These are phyloP conservation scores for Chlamydomonas applanata DNA, from an alignment of 139 green algal species.

Conservation along the genomic window DNA sequence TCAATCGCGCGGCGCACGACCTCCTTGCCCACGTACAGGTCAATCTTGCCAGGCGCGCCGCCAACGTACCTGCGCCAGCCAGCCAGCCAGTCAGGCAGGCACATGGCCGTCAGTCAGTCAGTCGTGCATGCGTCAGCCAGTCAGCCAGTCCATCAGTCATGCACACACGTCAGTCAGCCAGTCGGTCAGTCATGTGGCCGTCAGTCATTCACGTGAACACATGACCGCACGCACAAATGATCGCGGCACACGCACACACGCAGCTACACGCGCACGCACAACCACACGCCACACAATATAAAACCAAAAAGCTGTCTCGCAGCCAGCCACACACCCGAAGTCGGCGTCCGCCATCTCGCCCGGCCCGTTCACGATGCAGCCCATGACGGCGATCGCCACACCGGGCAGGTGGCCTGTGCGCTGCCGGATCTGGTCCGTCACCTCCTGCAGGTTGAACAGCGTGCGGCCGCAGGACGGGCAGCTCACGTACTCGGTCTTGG, in stretches of 20 bases:
- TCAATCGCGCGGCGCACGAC: constrained; percentile 86
- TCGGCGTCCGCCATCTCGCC: constrained; percentile 99
- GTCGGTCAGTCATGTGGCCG: no score
- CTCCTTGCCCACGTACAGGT: constrained; percentile 99
- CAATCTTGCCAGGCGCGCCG: constrained; percentile 84
- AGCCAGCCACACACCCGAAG: constrained; percentile 76
- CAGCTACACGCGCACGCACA: constrained; percentile 6
- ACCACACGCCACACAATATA: neutral
- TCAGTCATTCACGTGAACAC: no score
- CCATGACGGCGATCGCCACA: constrained; percentile 98
- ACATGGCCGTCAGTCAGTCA: no score
- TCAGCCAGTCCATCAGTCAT: no score
- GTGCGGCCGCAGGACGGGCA: constrained; percentile 97
- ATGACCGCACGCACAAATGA: no score
- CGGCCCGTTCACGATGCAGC: constrained; percentile 98
- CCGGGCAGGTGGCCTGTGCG: constrained; percentile 93
- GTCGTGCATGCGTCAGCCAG: no score
- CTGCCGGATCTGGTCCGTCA: constrained; percentile 92
- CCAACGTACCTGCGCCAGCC: constrained; percentile 75
- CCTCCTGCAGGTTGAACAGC: constrained; percentile 98
- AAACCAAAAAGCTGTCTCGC: no score
- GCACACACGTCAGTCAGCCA: no score
- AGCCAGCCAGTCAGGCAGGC: no score
- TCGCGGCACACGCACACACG: neutral
- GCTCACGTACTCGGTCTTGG: constrained; percentile 98